Conservation (phyloP, 1,284 basidiomycete genomes). For the Hypsizygus ulmarius region DNA sequence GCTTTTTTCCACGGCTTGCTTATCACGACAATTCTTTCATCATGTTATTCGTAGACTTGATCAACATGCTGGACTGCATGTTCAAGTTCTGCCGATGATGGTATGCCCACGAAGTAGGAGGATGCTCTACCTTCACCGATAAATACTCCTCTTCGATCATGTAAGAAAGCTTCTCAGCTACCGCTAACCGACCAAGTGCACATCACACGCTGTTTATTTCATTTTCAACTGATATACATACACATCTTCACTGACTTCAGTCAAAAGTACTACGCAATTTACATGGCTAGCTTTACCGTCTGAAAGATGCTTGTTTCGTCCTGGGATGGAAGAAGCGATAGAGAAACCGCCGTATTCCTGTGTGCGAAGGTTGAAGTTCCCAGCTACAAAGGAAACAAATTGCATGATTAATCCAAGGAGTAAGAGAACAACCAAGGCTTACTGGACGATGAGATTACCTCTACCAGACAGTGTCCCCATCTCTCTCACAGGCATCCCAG, state of each 20-base stretch:
- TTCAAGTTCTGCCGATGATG: too few species aligned
- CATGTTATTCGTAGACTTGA: too few species aligned
- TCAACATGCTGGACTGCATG: too few species aligned
- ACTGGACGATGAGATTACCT: conserved; percentile 79
- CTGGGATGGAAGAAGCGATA: conserved; percentile 13
- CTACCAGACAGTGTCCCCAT: conserved; percentile 61
- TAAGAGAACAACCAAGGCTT: conserved; percentile 28
- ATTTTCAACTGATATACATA: neutral
- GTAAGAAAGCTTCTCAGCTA: conserved; percentile 65
- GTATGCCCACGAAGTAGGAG: too few species aligned
- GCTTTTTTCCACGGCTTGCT: too few species aligned
- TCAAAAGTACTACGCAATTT: too few species aligned
- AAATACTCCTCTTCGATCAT: conserved; percentile 44
- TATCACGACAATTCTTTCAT: too few species aligned
- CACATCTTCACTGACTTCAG: neutral
- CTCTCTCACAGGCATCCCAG: conserved; percentile 82
- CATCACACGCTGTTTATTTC: neutral
- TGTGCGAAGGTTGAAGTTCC: conserved; percentile 27
- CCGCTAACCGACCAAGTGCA: conserved; percentile 40
- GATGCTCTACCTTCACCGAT: neutral
- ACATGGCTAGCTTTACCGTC: neutral
- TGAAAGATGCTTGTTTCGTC: neutral
- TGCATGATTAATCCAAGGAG: conserved; percentile 7
- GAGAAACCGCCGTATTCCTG: conserved; percentile 11
- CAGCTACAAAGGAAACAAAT: conserved; percentile 27